These are phyloP conservation scores for Pichia sp. DNA, from an alignment of 1,139 yeast species.

Conservation along the genomic window DNA sequence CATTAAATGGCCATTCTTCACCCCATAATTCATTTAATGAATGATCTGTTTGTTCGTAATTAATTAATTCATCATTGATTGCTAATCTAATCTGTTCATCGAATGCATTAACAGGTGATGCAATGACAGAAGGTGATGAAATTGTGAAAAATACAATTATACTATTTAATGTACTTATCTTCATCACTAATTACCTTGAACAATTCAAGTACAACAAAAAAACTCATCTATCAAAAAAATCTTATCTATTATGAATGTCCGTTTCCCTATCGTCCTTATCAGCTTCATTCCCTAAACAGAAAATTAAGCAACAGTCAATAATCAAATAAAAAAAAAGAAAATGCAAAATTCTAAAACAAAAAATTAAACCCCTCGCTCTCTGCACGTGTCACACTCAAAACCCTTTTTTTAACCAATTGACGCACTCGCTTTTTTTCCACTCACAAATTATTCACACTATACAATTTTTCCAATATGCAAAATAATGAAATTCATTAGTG, in stretches of 20 bases:
- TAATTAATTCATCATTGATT: conserved; percentile 32
- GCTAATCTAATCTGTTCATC: background rate
- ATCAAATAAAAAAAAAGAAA: background rate
- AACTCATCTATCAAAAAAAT: too few species aligned
- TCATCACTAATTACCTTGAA: background rate
- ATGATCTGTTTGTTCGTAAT: conserved; percentile 35
- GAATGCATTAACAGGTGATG: background rate
- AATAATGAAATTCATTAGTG: background rate
- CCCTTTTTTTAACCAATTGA: background rate
- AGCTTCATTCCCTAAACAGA: background rate
- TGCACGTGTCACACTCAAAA: background rate
- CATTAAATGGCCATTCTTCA: conserved; percentile 60
- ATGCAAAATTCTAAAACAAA: background rate
- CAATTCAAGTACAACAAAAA: too few species aligned
- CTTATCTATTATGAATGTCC: background rate
- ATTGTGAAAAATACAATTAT: background rate
- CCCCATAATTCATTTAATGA: conserved; percentile 54
- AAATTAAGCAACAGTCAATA: background rate
- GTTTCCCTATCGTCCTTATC: background rate
- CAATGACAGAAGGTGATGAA: background rate
- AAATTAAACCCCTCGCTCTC: background rate
- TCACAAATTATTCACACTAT: background rate
- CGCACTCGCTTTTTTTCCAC: background rate
- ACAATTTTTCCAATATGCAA: background rate
- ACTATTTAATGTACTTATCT: background rate